These are phyloP conservation scores for Coemansia asiatica DNA, from an alignment of 192 early-diverging fungal species.

Conservation along the genomic window DNA sequence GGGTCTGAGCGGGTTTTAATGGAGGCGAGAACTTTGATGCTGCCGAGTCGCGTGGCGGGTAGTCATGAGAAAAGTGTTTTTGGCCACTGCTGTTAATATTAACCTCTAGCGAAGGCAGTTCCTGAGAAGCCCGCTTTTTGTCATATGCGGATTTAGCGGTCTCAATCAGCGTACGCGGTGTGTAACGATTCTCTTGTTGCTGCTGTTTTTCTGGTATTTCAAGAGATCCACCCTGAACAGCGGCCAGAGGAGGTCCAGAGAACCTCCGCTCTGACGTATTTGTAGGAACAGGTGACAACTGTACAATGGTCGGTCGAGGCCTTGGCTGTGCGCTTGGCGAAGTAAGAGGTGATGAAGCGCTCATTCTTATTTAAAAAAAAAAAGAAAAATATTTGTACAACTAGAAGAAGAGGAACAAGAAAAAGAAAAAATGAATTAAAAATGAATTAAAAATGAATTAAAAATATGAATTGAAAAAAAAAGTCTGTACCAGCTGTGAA, in stretches of 20 bases:
- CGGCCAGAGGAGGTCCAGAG: neutral
- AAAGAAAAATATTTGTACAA: conserved; percentile 1
- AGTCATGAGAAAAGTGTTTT: conserved; percentile 14
- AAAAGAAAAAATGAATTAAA: neutral
- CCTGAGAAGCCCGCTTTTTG: neutral
- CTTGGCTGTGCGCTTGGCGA: conserved; percentile 2
- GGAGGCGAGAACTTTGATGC: neutral
- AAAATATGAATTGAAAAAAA: neutral
- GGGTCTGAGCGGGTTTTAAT: neutral
- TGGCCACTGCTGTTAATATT: neutral
- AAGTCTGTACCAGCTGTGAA: neutral
- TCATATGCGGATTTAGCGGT: conserved; percentile 25
- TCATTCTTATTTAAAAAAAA: neutral
- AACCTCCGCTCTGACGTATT: neutral
- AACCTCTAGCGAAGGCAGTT: neutral
- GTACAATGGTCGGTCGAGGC: conserved; percentile 38
- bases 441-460: neutral
- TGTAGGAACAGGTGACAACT: conserved; percentile 22
- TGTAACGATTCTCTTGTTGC: conserved; percentile 11
- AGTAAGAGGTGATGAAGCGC: neutral
- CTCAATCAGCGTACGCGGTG: conserved; percentile 45
- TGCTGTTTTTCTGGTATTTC: conserved; percentile 10
- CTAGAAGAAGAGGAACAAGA: neutral
- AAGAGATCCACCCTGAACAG: neutral
- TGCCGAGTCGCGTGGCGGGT: conserved; percentile 3